A percentile compares a stretch with the other conserved stretches of the same genome.
phyloP scores from a whole-genome alignment of 2,329 filamentous ascomycete species.

The Beauveria sp. region DNA sequence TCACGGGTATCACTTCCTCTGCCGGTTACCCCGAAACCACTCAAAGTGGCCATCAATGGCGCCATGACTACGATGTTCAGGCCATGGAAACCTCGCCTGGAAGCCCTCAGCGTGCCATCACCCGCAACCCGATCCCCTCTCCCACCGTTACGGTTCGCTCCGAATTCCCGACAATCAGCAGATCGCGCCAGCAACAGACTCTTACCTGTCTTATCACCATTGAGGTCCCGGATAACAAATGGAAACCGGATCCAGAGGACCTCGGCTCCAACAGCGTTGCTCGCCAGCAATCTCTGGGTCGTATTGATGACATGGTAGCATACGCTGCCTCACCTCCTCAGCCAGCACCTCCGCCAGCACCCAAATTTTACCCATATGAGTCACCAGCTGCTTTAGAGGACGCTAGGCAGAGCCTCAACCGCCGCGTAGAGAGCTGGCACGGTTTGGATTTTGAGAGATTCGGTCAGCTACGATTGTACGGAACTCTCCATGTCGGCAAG shows the following conservation, averaged over 20 bases:
- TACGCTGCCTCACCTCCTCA: slow-evolving; percentile 53
- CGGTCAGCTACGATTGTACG: slow-evolving; percentile 83
- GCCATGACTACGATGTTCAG: slow-evolving; percentile 92
- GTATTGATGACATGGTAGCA: slow-evolving; percentile 47
- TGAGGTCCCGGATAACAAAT: slow-evolving; percentile 88
- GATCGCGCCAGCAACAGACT: slow-evolving; percentile 89
- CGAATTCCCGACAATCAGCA: slow-evolving; percentile 89
- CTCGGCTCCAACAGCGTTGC: slow-evolving; percentile 47
- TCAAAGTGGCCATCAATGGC: slow-evolving; percentile 60
- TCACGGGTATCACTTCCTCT: slow-evolving; percentile 56
- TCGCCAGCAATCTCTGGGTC: slow-evolving; percentile 30
- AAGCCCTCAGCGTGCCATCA: slow-evolving; percentile 57
- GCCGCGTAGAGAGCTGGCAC: slow-evolving; percentile 97
- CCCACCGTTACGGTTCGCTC: slow-evolving; percentile 92
- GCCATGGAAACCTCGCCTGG: slow-evolving; percentile 84
- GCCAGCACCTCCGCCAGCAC: slow-evolving; percentile 35
- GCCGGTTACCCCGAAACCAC: slow-evolving; percentile 72
- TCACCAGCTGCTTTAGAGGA: slow-evolving; percentile 70
- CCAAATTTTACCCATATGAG: slow-evolving; percentile 64
- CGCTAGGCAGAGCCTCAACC: slow-evolving; percentile 76
- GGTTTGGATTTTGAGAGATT: slow-evolving; percentile 89
- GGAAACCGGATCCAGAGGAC: slow-evolving; percentile 79
- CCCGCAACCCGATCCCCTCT: slow-evolving; percentile 80
- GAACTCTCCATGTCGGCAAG: slow-evolving; percentile 87
- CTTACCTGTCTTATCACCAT: slow-evolving; percentile 90